Conservation (phyloP, 495 filamentous ascomycete species). For the Tuber brumale region DNA sequence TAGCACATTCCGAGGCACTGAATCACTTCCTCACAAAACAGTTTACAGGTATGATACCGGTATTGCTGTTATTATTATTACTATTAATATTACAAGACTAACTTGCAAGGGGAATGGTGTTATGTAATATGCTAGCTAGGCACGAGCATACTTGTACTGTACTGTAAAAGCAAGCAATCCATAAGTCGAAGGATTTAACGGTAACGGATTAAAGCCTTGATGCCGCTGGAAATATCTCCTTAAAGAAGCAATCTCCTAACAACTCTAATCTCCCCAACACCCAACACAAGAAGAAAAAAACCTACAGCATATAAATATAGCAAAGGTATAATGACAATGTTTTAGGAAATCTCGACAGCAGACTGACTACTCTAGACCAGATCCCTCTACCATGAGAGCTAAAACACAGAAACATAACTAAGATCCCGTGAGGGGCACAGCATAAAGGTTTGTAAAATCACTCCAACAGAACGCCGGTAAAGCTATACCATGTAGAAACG, state of each 20-base stretch:
- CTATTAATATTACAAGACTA: neutral
- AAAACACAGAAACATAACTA: neutral
- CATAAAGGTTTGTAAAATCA: neutral
- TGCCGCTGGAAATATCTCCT: neutral
- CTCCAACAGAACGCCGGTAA: neutral
- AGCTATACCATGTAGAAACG: neutral
- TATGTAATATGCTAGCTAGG: neutral
- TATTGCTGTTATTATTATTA: neutral
- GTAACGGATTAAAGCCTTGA: neutral
- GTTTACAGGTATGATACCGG: neutral
- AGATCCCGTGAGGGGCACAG: neutral
- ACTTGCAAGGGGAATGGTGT: neutral
- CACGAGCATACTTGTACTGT: too few relatives aligned
- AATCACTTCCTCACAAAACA: neutral
- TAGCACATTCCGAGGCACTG: neutral
- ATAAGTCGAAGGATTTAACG: neutral
- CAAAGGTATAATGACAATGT: neutral
- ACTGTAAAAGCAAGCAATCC: neutral
- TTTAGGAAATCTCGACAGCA: neutral
- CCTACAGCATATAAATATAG: neutral
- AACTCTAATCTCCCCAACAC: neutral
- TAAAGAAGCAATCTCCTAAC: neutral
- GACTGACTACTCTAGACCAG: neutral
- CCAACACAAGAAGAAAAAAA: neutral
- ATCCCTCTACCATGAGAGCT: neutral